Evolutionary conservation across 2,329 filamentous ascomycete species (phyloP).

Genomic region (Dothistroma pini): DNA sequence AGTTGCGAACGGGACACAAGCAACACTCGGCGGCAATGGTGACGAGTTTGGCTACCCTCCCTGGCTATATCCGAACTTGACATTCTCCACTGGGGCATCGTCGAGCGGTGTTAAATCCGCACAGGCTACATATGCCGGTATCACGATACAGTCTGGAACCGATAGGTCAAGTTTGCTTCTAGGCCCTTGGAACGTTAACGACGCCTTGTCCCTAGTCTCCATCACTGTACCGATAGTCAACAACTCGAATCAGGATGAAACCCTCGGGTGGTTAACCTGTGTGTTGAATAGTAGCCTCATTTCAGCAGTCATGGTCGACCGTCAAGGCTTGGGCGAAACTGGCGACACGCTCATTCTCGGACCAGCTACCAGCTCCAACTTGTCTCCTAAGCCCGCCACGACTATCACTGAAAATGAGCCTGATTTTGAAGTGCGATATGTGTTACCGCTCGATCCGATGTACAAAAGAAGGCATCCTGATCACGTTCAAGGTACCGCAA

Average conservation of each 20-base stretch:
- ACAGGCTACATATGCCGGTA: constrained; percentile 41
- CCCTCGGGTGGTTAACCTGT: constrained; percentile 80
- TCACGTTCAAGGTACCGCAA: constrained; percentile 37
- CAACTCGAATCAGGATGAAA: constrained; percentile 56
- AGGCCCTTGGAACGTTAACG: constrained; percentile 70
- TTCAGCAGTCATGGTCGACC: constrained; percentile 57
- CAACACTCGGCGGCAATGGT: constrained; percentile 53
- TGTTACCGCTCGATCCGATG: constrained; percentile 27
- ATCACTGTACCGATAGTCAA: constrained; percentile 76
- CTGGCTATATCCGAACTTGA: constrained; percentile 73
- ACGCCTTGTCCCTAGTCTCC: constrained; percentile 71
- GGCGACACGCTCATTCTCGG: constrained; percentile 70
- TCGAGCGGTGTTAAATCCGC: constrained; percentile 32
- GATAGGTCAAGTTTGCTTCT: constrained; percentile 61
- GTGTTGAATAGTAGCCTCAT: constrained; percentile 67
- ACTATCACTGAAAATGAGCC: constrained; percentile 27
- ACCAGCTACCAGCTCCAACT: constrained; percentile 62
- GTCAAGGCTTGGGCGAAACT: constrained; percentile 66
- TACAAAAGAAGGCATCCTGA: constrained; percentile 29
- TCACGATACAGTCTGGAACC: constrained; percentile 37
- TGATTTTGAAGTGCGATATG: constrained; percentile 29
- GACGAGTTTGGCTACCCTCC: constrained; percentile 62
- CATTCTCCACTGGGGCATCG: constrained; percentile 45
- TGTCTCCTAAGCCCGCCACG: constrained; percentile 36
- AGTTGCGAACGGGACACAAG: constrained; percentile 54